Evolutionary conservation across 192 early-diverging fungal species (phyloP), one percentile per base, ranked within the genome.

Genomic region (Podila verticillata): DNA sequence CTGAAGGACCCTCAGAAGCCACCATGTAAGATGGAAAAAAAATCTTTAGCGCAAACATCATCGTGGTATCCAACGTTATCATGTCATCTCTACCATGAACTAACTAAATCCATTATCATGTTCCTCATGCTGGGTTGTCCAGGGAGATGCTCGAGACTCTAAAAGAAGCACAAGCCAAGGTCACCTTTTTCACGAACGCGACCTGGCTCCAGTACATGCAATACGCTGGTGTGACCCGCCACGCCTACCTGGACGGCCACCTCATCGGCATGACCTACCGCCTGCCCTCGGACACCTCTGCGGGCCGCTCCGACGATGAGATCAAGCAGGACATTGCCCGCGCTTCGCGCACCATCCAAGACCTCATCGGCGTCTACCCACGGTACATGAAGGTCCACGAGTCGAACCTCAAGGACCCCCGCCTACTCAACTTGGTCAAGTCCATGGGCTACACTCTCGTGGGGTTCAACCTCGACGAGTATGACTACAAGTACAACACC

Each of bases 231-330:
- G 84, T 87, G 47, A 69, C 84, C 35, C 84, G 84, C 24, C 86
- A 84, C 66, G 84, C 86, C n/a, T 85, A 85, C 60, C 66, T 84
- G 57, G 86, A 87, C 36, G 86, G 86, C 15, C 84, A 87, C 48
- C 78, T 85, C 48, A 87, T 87, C 70, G 86, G 84, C 22, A 87
- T 87, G 86, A 87, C 84, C 29, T 87, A 87, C 65, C 86, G 86
- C 29, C 68, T 84, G 0, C 86, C 86, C 30, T 72, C 77, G 3
- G 84, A 87, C 48, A 80, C 73, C 13, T 82, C 84, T 10, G 24
- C 73, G 5, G 72, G 75, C 13, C 48, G 75, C 58, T 78, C 82
- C 10, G 77, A 87, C 30, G 68, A 82, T 2, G 67, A 85, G n/a
- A 51, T 87, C 48, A 70, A 74, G 58, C 48, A 81, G 6, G 84